Evolutionary conservation across 805 yeast genomes (phyloP), one percentile per base, ranked within the genome.

Genomic region (Saccharomycopsis selenospora): DNA sequence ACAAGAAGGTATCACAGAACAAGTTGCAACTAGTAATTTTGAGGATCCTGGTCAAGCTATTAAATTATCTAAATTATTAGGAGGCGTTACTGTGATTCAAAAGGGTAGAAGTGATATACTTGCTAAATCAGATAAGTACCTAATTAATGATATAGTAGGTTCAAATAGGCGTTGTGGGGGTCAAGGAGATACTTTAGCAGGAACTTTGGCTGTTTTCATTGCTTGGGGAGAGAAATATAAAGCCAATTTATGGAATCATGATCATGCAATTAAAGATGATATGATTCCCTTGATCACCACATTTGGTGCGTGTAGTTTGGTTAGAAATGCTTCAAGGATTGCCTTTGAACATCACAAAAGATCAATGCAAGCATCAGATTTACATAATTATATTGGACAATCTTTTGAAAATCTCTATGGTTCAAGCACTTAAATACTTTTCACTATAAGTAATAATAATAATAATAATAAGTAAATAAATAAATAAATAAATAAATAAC

Each of bases 111-210:
- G 56, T 1, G 99, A 93, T 59, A 55, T 75, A 30, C 82, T 89
- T 8, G 82, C 79, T 3, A 67, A 72, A 45, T 77, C 76, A 2
- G 68, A 65, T 3, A 59, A 63, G 3, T 57, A 66, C 3, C 53
- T 85, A 4, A 57, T 66, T 2, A 75, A 72, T 52, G 71, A 70
- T 29, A 59, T 68, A 27, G 57, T 62, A 13, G 97, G 98, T 1
- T 82, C 93, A 4, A 64, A 67, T 44, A 83, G 86, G 59, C 72
- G 99, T 47, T 95, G 86, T 5, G 96, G 97, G 10, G 99, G 99
- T 0, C 98, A 93, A 66, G 99, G 99, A 23, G 99, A 93, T 58
- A 85, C 96, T 0, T 63, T 93, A 36, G 77, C 91, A 0, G 99
- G 99, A 0, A 69, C 86, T 22, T 66, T 89, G n/a, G 89, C 90